A percentile compares a stretch with the other conserved stretches of the same genome.
phyloP scores from a whole-genome alignment of 805 yeast species.

The Candida orba region DNA sequence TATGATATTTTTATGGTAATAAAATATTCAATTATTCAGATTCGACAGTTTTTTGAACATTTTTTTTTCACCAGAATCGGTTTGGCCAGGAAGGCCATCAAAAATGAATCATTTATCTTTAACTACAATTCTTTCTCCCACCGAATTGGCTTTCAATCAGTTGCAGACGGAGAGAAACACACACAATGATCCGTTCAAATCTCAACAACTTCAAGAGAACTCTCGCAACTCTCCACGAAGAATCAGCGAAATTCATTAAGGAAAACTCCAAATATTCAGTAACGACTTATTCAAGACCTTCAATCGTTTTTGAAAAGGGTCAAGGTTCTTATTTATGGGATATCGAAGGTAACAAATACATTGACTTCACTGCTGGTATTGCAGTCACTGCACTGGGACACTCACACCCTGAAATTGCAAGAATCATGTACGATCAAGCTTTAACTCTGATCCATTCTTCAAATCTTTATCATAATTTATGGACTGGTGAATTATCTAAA shows the following conservation, averaged over 20 bases:
- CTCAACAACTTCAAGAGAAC: background rate
- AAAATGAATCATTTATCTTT: too few relatives aligned
- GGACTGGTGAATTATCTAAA: slow-evolving; percentile 74
- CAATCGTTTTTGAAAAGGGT: slow-evolving; percentile 72
- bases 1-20: too few relatives aligned
- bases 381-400: slow-evolving; percentile 97
- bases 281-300: slow-evolving; percentile 76
- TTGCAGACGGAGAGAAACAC: too few relatives aligned
- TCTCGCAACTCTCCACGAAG: too few relatives aligned
- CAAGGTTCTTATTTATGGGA: slow-evolving; percentile 79
- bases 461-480: slow-evolving; percentile 76
- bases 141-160: too few relatives aligned
- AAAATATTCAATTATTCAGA: slow-evolving; percentile 7
- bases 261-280: slow-evolving; percentile 40
- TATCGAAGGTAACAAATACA: slow-evolving; percentile 63
- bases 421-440: slow-evolving; percentile 68
- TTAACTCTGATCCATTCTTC: slow-evolving; percentile 72
- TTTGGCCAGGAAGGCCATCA: too few relatives aligned
- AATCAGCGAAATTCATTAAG: slow-evolving; percentile 31
- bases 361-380: slow-evolving; percentile 93
- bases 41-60: too few relatives aligned
- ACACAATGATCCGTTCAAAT: slow-evolving; percentile 5
- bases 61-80: too few relatives aligned
- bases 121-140: too few relatives aligned
- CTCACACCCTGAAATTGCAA: slow-evolving; percentile 64